Base-by-base conservation (phyloP, 352 stramenopile genomes). In the Pythium brassicae region DNA sequence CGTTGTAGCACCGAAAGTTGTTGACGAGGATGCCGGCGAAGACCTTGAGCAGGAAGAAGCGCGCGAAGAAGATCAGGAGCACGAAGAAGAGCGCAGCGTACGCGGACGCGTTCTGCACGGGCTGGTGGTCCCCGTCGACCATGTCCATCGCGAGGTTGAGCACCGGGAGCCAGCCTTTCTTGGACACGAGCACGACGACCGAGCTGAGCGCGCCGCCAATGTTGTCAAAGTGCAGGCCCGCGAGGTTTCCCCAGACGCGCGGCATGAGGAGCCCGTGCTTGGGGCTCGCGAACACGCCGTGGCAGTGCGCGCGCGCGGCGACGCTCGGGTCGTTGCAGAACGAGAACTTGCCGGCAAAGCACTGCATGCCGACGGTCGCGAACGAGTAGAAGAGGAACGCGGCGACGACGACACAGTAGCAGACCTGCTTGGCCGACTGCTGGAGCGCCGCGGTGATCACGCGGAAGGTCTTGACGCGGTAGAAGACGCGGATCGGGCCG, bases 11-110 rank as follows among this genome's bases (percentile, higher is more conserved):
- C 1, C 84, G 76, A 25, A 94, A 94, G 56, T 92, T 94, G 60
- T 94, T 94, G 65, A 94, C 88, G 47, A 94, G 83, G 63, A 94
- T 89, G 2, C 79, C 84, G 0, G 80, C 79, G 15, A 92, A 92
- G 0, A 89, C 70, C 58, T 86, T 86, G 8, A 92, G 64, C 23
- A 92, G 68, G 55, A 84, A 92, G 52, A 92, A 92, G 17, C 79
- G 71, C 5, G 75, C 87, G 59, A 87, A 81, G 57, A 91, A 94
- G 43, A 89, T 86, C 54, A 88, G 87, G 6, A 67, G 68, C 6
- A 89, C 81, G 48, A 93, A 95, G 50, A 94, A 89, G 7, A 92
- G 71, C 4, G 85, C 83, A 59, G 91, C 88, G 49, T 85, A 87
- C 1, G 83, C 83, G 11, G 83, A 89, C 7, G 83, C 85, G 53